Percentiles rank a stretch among this genome's conserved stretches.
Conservation (phyloP, 2,329 filamentous ascomycete species). For the Pseudogymnoascus sp. region DNA sequence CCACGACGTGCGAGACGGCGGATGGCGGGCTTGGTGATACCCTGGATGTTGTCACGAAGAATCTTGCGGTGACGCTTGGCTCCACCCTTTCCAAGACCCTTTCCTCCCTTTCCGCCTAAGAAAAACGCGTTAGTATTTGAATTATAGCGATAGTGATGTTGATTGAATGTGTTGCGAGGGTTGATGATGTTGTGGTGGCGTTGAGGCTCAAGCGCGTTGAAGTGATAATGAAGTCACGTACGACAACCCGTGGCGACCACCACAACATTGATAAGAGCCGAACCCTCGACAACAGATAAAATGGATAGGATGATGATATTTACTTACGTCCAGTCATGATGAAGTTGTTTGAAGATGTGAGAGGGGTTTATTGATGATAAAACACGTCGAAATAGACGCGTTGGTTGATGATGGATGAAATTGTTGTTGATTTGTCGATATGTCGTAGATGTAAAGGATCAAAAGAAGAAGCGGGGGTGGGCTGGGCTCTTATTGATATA, state of each 20-base stretch:
- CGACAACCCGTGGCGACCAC: slow-evolving; percentile 17
- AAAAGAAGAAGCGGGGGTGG: slow-evolving; percentile 17
- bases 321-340: slow-evolving; percentile 68
- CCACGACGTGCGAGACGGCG: slow-evolving; percentile 97
- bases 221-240: slow-evolving; percentile 11
- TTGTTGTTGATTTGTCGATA: slow-evolving; percentile 18
- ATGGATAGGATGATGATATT: slow-evolving; percentile 18
- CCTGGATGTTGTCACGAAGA: slow-evolving; percentile 98
- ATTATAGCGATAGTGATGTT: slow-evolving; percentile 12
- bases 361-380: slow-evolving; percentile 29
- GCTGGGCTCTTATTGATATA: slow-evolving; percentile 16
- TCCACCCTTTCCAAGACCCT: slow-evolving; percentile 95
- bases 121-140: slow-evolving; percentile 37
- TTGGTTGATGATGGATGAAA: slow-evolving; percentile 22
- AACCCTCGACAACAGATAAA: slow-evolving; percentile 13
- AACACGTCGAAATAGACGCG: slow-evolving; percentile 25
- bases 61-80: slow-evolving; percentile 99
- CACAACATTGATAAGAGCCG: slow-evolving; percentile 16
- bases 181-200: slow-evolving; percentile 16
- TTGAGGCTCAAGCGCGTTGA: slow-evolving; percentile 13
- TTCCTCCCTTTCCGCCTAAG: slow-evolving; percentile 86
- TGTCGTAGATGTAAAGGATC: slow-evolving; percentile 17
- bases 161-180: slow-evolving; percentile 14
- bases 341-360: slow-evolving; percentile 27
- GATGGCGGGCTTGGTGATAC: slow-evolving; percentile 97